phyloP scores from a whole-genome alignment of 2,329 filamentous ascomycete genomes.

The Tolypocladium ovalisporum region DNA sequence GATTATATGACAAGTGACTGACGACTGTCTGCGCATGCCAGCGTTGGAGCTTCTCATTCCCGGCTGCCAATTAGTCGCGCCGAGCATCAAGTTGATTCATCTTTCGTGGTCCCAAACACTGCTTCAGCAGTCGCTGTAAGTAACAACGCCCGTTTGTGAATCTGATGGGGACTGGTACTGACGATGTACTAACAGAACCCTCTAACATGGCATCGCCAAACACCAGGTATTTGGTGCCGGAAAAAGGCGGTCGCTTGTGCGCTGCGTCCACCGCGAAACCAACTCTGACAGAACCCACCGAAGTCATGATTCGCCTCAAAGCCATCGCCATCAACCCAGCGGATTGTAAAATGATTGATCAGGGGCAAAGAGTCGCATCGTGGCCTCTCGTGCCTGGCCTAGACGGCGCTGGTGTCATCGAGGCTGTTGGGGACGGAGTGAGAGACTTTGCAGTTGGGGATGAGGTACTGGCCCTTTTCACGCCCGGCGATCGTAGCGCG shows the following conservation, averaged over 20 bases:
- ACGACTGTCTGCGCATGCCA: too few species aligned
- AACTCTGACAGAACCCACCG: background rate
- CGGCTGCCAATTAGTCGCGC: too few species aligned
- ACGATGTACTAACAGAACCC: background rate
- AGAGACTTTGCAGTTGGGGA: background rate
- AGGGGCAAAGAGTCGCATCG: background rate
- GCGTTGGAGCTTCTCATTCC: too few species aligned
- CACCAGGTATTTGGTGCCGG: background rate
- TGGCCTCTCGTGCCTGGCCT: background rate
- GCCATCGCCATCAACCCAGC: background rate
- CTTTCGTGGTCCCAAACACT: too few species aligned
- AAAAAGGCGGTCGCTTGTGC: background rate
- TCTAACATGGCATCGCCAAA: background rate
- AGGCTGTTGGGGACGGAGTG: background rate
- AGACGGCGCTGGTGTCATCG: background rate
- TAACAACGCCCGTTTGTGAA: background rate
- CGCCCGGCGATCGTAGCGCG: background rate
- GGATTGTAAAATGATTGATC: background rate
- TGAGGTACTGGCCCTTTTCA: background rate
- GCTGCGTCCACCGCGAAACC: background rate
- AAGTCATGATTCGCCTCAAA: background rate
- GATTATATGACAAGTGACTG: too few species aligned
- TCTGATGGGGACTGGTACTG: background rate
- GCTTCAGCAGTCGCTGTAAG: background rate
- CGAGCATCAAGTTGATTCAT: too few species aligned